phyloP scores from a whole-genome alignment of 2,329 filamentous ascomycete species.

The Aciculosporium take region DNA sequence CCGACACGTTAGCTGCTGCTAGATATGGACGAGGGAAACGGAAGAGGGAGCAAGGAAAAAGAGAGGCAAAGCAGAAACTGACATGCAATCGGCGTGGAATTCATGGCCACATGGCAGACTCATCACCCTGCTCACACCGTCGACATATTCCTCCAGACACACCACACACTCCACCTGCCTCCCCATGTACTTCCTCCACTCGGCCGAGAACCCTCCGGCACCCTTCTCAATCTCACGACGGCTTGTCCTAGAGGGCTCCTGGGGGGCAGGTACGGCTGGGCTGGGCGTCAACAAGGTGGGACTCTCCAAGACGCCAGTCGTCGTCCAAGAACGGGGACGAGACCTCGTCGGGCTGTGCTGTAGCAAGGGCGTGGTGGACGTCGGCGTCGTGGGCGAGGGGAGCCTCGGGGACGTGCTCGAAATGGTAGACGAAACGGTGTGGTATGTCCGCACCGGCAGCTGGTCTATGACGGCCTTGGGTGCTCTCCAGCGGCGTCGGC shows the following conservation, averaged over 20 bases:
- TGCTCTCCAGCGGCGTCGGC: conserved; percentile 84
- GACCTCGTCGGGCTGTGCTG: conserved; percentile 40
- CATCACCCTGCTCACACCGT: conserved; percentile 92
- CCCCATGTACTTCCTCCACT: conserved; percentile 55
- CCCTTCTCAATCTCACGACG: conserved; percentile 36
- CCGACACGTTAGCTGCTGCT: conserved; percentile 1
- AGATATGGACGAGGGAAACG: not conserved
- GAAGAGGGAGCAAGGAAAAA: not conserved
- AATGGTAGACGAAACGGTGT: conserved; percentile 54
- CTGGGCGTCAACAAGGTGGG: conserved; percentile 30
- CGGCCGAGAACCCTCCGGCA: conserved; percentile 24
- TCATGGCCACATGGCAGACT: conserved; percentile 94
- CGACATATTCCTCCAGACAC: conserved; percentile 89
- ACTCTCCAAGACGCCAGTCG: conserved; percentile 43
- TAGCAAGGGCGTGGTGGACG: conserved; percentile 68
- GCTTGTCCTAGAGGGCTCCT: conserved; percentile 17
- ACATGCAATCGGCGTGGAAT: conserved; percentile 98
- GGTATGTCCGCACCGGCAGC: conserved; percentile 89
- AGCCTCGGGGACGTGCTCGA: conserved; percentile 40
- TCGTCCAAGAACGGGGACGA: conserved; percentile 50
- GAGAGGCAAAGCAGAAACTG: conserved; percentile 31
- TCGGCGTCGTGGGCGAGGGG: conserved; percentile 50
- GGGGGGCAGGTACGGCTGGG: conserved; percentile 25
- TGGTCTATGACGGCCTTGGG: conserved; percentile 92
- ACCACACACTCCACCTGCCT: conserved; percentile 81